phyloP scores from a whole-genome alignment of 1,284 basidiomycete genomes.

The Marasmius oreades region DNA sequence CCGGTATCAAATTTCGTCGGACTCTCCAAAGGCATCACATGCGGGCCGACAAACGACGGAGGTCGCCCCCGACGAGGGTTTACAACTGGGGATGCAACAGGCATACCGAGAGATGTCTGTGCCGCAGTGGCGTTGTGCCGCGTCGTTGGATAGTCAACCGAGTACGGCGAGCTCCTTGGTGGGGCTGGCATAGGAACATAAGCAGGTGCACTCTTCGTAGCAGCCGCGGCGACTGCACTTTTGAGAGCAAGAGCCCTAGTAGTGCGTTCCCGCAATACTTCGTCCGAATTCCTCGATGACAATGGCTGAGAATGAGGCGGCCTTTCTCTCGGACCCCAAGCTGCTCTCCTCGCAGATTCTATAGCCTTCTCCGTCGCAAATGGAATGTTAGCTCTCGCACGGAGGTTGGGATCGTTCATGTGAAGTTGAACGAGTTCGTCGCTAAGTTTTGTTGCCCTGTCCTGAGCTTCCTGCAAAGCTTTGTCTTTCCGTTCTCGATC shows the following conservation, averaged over 20 bases:
- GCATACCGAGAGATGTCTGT: too few relatives aligned
- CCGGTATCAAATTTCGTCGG: slow-evolving; percentile 36
- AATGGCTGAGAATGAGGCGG: slow-evolving; percentile 20
- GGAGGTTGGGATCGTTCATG: not conserved
- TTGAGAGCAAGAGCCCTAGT: not conserved
- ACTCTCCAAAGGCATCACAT: slow-evolving; percentile 37
- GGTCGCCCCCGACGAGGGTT: slow-evolving; percentile 17
- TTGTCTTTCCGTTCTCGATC: not conserved
- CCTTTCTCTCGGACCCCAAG: slow-evolving; percentile 6
- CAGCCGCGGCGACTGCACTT: not conserved
- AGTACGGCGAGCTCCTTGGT: not conserved
- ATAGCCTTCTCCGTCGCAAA: slow-evolving; percentile 10
- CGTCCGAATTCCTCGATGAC: slow-evolving; percentile 7
- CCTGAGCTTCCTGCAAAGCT: not conserved
- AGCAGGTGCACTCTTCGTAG: not conserved
- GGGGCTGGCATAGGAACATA: not conserved
- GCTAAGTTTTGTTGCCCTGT: not conserved
- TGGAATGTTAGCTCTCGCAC: slow-evolving; percentile 10
- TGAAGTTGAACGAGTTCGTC: not conserved
- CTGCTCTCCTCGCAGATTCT: slow-evolving; percentile 23
- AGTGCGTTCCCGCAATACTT: not conserved
- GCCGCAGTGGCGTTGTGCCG: slow-evolving; percentile 7
- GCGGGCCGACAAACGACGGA: slow-evolving; percentile 19
- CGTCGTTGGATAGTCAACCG: not conserved
- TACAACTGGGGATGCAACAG: slow-evolving; percentile 7